Conservation (phyloP, 495 filamentous ascomycete genomes). For the Pseudomonodictys pantanalensis region DNA sequence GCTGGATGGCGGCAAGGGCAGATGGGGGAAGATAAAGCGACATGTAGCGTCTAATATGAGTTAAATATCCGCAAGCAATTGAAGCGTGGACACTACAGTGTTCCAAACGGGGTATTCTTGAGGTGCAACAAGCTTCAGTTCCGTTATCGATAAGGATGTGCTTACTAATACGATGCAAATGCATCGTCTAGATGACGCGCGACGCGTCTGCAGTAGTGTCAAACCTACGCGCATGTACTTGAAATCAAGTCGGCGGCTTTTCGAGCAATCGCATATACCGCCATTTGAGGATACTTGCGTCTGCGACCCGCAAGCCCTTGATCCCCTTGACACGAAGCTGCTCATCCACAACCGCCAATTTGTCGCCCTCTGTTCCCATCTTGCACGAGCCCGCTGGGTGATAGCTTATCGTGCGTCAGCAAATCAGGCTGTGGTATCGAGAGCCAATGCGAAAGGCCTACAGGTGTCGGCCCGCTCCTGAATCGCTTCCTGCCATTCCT, state of each 20-base stretch:
- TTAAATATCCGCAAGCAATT: too few relatives aligned
- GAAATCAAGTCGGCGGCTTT: constrained; percentile 59
- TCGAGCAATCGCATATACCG: constrained; percentile 58
- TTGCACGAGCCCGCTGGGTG: constrained; percentile 14
- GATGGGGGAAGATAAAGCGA: too few relatives aligned
- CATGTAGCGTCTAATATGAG: too few relatives aligned
- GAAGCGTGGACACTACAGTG: too few relatives aligned
- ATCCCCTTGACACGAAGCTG: constrained; percentile 5
- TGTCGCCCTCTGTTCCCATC: constrained; percentile 13
- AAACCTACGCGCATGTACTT: too few relatives aligned
- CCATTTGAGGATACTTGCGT: constrained; percentile 53
- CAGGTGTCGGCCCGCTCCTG: constrained; percentile 39
- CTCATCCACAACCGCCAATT: constrained; percentile 6
- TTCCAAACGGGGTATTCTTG: too few relatives aligned
- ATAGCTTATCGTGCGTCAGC: constrained; percentile 44
- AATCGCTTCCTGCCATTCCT: constrained; percentile 53
- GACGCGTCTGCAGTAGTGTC: too few relatives aligned
- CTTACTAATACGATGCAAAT: too few relatives aligned
- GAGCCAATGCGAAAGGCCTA: background rate
- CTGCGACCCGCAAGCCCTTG: constrained; percentile 6
- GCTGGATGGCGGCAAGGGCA: too few relatives aligned
- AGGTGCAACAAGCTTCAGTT: too few relatives aligned
- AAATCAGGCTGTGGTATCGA: constrained; percentile 46
- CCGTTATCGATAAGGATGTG: too few relatives aligned
- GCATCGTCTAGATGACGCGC: too few relatives aligned